phyloP scores from a whole-genome alignment of 306 rosid species.

The Calophaca sinica region DNA sequence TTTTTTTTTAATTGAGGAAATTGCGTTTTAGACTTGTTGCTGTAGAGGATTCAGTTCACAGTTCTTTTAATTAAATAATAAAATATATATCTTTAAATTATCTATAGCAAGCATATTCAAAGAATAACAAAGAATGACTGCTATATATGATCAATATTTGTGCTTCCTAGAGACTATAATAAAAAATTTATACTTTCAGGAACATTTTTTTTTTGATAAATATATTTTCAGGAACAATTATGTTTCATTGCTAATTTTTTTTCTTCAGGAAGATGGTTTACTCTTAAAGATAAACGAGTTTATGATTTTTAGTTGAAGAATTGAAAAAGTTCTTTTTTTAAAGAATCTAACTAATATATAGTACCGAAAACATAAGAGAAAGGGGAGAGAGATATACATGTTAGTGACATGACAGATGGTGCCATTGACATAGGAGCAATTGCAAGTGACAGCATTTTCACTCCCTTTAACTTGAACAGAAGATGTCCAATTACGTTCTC shows the following conservation, averaged over 20 bases:
- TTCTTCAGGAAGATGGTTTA: too few species aligned
- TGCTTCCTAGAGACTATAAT: neutral
- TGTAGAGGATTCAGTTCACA: neutral
- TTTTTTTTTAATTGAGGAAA: too few species aligned
- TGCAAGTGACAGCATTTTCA: slow-evolving; percentile 46
- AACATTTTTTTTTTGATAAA: too few species aligned
- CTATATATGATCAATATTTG: neutral
- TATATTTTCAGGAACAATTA: too few species aligned
- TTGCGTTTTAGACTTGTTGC: neutral
- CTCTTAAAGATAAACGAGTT: neutral
- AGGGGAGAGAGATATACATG: slow-evolving; percentile 49
- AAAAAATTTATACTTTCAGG: neutral
- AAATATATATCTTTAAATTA: too few species aligned
- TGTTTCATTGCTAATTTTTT: too few species aligned
- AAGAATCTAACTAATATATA: too few species aligned
- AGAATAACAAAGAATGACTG: too few species aligned
- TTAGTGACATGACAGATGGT: slow-evolving; percentile 58
- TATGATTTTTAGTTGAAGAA: neutral
- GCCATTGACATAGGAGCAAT: slow-evolving; percentile 39
- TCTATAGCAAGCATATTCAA: neutral
- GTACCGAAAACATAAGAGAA: neutral
- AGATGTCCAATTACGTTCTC: slow-evolving; percentile 45
- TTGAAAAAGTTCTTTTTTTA: too few species aligned
- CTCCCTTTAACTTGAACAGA: neutral
- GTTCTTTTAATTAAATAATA: neutral